Evolutionary conservation across 1,284 basidiomycete species (phyloP), one percentile per base, ranked within the genome.

Genomic region (Marasmius oreades): DNA sequence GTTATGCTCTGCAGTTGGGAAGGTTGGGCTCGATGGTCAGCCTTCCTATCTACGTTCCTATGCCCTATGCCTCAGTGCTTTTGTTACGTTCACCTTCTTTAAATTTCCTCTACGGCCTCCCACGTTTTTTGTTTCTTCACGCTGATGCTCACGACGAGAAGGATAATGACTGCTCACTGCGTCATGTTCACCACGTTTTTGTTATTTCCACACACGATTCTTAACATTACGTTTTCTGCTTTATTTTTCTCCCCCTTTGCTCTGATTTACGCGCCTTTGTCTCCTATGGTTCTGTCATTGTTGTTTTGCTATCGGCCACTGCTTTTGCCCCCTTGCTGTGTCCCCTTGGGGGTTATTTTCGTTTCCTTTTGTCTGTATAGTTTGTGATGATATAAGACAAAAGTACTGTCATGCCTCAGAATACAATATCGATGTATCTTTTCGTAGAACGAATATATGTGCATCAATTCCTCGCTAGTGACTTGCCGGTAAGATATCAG

Each of bases 261-360:
- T 20, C 37, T 46, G 33, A 31, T 43, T 55, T 34, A n/a, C 54
- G n/a, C n/a, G 51, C 10, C 28, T 50, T 44, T 48, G 43, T 44
- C 26, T 52, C 50, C 39, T 37, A 44, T 44, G 46, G 43, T 51
- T 37, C 46, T 39, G 46, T 31, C 42, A 46, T 34, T 22, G 28
- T 12, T 28, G 26, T 46, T 54, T 54, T 34, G 56, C 56, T 58
- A 42, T 55, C 56, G 50, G 48, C 12, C 46, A n/a, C 34, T 57
- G 20, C 24, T 53, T 44, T 52, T 23, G 51, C 46, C 28, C 37
- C 36, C 46, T 37, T 22, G 34, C 22, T 43, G 42, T 26, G 8
- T 36, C 42, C 51, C 45, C 22, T 44, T 28, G 24, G 44, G 44
- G 51, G 47, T 52, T 55, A 52, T 50, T 58, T 58, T 55, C 53